Evolutionary conservation across 1,284 basidiomycete genomes (phyloP).

Genomic region (Tremellales sp.): DNA sequence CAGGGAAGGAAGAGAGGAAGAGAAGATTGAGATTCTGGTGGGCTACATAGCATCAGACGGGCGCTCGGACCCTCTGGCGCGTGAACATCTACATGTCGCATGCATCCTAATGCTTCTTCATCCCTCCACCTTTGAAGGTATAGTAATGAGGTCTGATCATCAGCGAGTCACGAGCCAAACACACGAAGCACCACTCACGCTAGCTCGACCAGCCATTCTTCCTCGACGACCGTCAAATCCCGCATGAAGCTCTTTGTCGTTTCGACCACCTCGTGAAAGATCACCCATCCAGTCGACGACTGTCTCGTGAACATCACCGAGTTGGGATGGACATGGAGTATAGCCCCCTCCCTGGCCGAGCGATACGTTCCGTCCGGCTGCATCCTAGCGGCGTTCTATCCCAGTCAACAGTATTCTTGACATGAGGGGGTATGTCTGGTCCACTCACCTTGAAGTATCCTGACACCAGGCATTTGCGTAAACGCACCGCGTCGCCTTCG

Average conservation of each 20-base stretch:
- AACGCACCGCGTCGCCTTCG: constrained; percentile 70
- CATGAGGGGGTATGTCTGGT: too few species aligned
- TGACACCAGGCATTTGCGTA: constrained; percentile 79
- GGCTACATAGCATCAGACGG: too few species aligned
- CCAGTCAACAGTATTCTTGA: neutral
- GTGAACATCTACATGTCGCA: too few species aligned
- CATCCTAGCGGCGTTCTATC: constrained; percentile 81
- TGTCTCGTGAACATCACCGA: constrained; percentile 92
- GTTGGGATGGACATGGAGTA: constrained; percentile 83
- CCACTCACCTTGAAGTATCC: constrained; percentile 72
- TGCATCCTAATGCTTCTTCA: constrained; percentile 37
- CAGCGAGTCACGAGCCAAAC: constrained; percentile 1
- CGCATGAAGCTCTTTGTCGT: constrained; percentile 75
- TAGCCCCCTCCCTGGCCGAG: constrained; percentile 74
- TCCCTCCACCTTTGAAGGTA: constrained; percentile 40
- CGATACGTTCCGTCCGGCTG: constrained; percentile 83
- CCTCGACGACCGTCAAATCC: constrained; percentile 54
- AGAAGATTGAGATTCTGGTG: too few species aligned
- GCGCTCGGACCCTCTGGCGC: too few species aligned
- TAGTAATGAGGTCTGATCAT: constrained; percentile 43
- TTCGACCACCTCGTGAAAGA: constrained; percentile 93
- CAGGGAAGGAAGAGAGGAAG: too few species aligned
- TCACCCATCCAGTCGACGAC: constrained; percentile 82
- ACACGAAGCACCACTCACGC: constrained; percentile 40
- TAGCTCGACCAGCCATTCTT: constrained; percentile 54